These are phyloP conservation scores for Kodamaea leandrae DNA, from an alignment of 805 yeast species.

Conservation along the genomic window DNA sequence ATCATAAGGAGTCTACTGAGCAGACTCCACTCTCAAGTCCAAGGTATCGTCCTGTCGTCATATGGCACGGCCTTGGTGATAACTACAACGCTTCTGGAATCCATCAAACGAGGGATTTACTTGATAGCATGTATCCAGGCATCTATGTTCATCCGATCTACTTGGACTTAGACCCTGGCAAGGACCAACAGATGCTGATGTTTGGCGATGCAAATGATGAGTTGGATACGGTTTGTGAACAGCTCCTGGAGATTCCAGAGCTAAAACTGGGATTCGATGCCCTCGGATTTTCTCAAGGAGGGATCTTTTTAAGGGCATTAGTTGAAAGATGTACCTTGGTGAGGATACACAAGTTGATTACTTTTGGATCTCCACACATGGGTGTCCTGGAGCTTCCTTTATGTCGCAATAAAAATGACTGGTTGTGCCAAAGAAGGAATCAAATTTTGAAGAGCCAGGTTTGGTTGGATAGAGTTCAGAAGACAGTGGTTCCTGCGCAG, in stretches of 20 bases:
- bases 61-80: slow-evolving; percentile 89
- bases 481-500: slow-evolving; percentile 64
- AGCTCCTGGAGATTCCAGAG: slow-evolving; percentile 45
- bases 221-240: slow-evolving; percentile 53
- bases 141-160: slow-evolving; percentile 52
- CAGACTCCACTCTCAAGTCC: neutral
- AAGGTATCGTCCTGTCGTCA: slow-evolving; percentile 48
- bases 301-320: slow-evolving; percentile 68
- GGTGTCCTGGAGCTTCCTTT: slow-evolving; percentile 69
- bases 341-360: slow-evolving; percentile 50
- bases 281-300: slow-evolving; percentile 83
- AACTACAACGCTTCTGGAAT: slow-evolving; percentile 61
- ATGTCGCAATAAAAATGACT: slow-evolving; percentile 49
- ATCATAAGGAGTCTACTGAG: neutral
- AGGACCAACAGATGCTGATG: slow-evolving; percentile 55
- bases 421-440: slow-evolving; percentile 60
- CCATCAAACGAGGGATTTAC: slow-evolving; percentile 40
- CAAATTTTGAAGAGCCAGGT: slow-evolving; percentile 55
- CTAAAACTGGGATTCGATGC: slow-evolving; percentile 61
- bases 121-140: slow-evolving; percentile 48
- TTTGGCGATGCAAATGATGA: slow-evolving; percentile 60
- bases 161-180: slow-evolving; percentile 46
- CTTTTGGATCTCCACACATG: slow-evolving; percentile 81
- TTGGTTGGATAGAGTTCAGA: slow-evolving; percentile 57
- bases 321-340: slow-evolving; percentile 52